Evolutionary conservation across 805 yeast species (phyloP).

Genomic region (Yarrowia porcina): DNA sequence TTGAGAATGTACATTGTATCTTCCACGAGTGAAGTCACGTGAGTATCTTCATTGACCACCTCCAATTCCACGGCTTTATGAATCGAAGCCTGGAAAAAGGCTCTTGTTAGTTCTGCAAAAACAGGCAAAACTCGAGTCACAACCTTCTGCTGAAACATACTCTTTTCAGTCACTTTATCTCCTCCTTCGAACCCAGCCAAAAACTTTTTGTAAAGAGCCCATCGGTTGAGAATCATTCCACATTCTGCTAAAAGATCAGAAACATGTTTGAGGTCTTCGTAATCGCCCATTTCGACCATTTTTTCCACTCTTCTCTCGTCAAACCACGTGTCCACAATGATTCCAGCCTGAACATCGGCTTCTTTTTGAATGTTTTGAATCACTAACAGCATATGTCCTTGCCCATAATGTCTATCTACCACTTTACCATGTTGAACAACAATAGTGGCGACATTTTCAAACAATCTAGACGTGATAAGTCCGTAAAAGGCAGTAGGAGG

Average conservation of each 20-base stretch:
- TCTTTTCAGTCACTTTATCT: slow-evolving; percentile 49
- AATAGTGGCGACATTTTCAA: slow-evolving; percentile 81
- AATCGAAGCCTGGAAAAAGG: slow-evolving; percentile 70
- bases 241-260: slow-evolving; percentile 69
- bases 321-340: slow-evolving; percentile 80
- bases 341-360: slow-evolving; percentile 87
- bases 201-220: slow-evolving; percentile 63
- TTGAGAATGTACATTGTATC: slow-evolving; percentile 75
- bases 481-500: slow-evolving; percentile 37
- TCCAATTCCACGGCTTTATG: slow-evolving; percentile 80
- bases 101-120: slow-evolving; percentile 61
- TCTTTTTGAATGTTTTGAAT: slow-evolving; percentile 76
- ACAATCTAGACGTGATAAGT: slow-evolving; percentile 46
- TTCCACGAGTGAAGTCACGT: slow-evolving; percentile 77
- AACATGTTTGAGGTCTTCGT: slow-evolving; percentile 54
- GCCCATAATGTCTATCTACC: slow-evolving; percentile 71
- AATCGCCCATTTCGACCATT: slow-evolving; percentile 9
- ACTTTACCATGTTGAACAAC: slow-evolving; percentile 82
- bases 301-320: slow-evolving; percentile 53
- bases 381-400: slow-evolving; percentile 54
- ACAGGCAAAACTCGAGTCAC: slow-evolving; percentile 52
- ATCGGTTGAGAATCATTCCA: slow-evolving; percentile 73
- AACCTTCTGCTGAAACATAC: slow-evolving; percentile 57
- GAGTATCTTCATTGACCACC: slow-evolving; percentile 65
- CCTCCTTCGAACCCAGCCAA: slow-evolving; percentile 36